These are phyloP conservation scores for Fraxinus platypoda DNA, from an alignment of 305 asterid genomes.

Conservation along the genomic window DNA sequence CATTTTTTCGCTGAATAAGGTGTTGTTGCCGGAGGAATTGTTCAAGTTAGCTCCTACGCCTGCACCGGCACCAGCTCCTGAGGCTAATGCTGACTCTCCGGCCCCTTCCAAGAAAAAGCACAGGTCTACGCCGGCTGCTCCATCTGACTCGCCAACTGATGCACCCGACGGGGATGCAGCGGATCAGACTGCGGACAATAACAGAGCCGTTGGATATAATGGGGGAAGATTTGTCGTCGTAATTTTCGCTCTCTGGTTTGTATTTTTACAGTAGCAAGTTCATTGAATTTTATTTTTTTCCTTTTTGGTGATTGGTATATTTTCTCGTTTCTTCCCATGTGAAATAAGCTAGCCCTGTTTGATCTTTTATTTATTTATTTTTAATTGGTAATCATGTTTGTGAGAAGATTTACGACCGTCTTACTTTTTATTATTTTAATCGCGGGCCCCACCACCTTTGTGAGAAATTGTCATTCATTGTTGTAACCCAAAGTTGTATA, in stretches of 20 bases:
- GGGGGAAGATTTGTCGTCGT: slow-evolving; percentile 44
- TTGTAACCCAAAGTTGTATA: no score
- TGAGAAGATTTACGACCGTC: background rate
- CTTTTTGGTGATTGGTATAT: background rate
- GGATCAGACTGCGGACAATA: slow-evolving; percentile 48
- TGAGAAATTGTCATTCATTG: no score
- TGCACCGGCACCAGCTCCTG: slow-evolving; percentile 54
- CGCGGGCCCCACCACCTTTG: no score
- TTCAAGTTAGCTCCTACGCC: slow-evolving; percentile 58
- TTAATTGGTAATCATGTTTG: background rate
- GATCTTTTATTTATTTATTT: background rate
- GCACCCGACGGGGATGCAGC: slow-evolving; percentile 64
- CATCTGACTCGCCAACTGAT: slow-evolving; percentile 70
- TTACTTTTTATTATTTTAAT: no score
- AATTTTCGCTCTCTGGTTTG: slow-evolving; percentile 38
- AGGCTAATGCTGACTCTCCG: slow-evolving; percentile 33
- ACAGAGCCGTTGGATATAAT: slow-evolving; percentile 38
- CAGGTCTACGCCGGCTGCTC: slow-evolving; percentile 50
- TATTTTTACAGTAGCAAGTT: slow-evolving; percentile 42
- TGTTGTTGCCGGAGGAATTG: slow-evolving; percentile 63
- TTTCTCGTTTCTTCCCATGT: background rate
- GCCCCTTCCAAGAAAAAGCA: slow-evolving; percentile 52
- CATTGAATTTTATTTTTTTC: background rate
- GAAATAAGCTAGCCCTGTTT: slow-evolving; percentile 6
- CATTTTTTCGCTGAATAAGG: slow-evolving; percentile 56